Conservation (phyloP, 2,329 filamentous ascomycete genomes). For the Microcyclospora tardicrescens region DNA sequence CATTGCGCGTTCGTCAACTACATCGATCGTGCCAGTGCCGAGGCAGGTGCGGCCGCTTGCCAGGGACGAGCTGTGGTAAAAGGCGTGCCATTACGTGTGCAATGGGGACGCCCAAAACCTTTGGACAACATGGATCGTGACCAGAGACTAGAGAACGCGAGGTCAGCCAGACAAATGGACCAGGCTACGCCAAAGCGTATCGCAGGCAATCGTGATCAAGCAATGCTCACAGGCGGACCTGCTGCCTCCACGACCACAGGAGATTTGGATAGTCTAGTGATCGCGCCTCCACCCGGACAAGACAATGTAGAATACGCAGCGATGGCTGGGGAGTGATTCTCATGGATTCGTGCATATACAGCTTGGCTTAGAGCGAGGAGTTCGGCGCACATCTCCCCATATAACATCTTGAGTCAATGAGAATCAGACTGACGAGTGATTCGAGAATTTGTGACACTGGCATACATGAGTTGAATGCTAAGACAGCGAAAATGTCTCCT, state of each 20-base stretch:
- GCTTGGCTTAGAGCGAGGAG: conserved; percentile 2
- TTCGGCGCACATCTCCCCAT: background rate
- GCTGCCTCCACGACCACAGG: conserved; percentile 31
- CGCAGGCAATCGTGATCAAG: conserved; percentile 11
- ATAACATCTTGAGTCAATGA: no score
- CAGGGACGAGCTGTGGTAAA: conserved; percentile 82
- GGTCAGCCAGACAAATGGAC: conserved; percentile 53
- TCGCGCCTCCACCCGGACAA: conserved; percentile 68
- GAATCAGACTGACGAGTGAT: no score
- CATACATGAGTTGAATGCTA: no score
- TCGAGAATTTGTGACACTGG: no score
- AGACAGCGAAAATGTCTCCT: no score
- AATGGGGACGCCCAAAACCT: conserved; percentile 87
- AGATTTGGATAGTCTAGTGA: conserved; percentile 33
- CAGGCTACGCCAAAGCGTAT: conserved; percentile 11
- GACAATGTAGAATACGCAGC: conserved; percentile 75
- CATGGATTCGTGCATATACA: background rate
- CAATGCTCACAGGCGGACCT: conserved; percentile 19
- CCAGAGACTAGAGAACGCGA: conserved; percentile 65
- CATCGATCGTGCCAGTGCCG: conserved; percentile 68
- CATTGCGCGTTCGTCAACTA: conserved; percentile 97
- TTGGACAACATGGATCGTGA: conserved; percentile 86
- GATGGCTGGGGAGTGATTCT: conserved; percentile 59
- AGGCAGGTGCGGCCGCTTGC: conserved; percentile 70
- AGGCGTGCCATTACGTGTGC: conserved; percentile 76